phyloP scores from a whole-genome alignment of 2,329 filamentous ascomycete species.

The Trichoderma breve region DNA sequence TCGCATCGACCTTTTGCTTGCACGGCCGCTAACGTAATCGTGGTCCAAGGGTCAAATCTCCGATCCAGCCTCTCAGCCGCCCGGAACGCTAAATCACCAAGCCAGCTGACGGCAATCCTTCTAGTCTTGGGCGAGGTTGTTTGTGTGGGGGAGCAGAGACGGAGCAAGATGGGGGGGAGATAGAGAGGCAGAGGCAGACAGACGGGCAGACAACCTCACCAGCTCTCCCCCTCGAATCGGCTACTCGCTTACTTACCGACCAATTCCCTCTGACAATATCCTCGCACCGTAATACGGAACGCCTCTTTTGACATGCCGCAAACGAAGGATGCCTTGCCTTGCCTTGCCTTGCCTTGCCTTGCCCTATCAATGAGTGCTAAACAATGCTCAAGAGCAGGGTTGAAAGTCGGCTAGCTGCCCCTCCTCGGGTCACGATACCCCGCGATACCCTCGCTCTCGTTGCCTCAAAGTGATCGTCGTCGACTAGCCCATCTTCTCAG shows the following conservation, averaged over 20 bases:
- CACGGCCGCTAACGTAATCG: background rate
- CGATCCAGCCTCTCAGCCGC: slow-evolving; percentile 18
- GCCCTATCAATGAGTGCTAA: background rate
- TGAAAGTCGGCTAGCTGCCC: background rate
- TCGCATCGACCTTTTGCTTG: background rate
- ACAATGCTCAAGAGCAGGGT: slow-evolving; percentile 1
- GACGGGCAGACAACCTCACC: background rate
- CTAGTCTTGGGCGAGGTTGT: background rate
- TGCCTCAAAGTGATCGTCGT: background rate
- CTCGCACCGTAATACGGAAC: background rate
- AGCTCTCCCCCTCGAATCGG: background rate
- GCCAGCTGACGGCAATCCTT: background rate
- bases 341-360: background rate
- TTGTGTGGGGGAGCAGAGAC: background rate
- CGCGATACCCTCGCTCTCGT: slow-evolving; percentile 4
- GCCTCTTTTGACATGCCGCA: slow-evolving; percentile 3
- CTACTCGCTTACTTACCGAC: background rate
- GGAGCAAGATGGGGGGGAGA: background rate
- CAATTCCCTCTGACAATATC: no score
- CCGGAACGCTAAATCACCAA: slow-evolving; percentile 5
- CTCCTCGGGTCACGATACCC: slow-evolving; percentile 16
- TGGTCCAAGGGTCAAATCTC: slow-evolving; percentile 1
- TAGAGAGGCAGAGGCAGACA: background rate
- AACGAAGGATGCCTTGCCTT: background rate
- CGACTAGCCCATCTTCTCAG: background rate